Evolutionary conservation across 306 rosid species (phyloP).

Genomic region (Cyamopsis tetragonoloba): DNA sequence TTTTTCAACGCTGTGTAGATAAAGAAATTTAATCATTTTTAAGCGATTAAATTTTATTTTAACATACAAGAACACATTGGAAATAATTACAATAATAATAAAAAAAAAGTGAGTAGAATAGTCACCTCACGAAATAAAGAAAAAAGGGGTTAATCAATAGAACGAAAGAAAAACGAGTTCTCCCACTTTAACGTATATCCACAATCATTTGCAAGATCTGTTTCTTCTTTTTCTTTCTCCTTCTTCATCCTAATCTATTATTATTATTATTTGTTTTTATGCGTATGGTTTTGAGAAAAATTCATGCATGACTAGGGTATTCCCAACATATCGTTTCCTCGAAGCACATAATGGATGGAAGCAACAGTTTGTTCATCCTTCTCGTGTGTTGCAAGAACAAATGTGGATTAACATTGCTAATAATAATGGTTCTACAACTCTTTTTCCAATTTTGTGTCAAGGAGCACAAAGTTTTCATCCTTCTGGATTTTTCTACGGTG

Average conservation of each 20-base stretch:
- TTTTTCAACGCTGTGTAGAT: neutral
- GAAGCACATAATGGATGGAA: slow-evolving; percentile 22
- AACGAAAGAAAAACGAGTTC: slow-evolving; percentile 16
- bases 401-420: neutral
- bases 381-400: neutral
- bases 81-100: too few species aligned
- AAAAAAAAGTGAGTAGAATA: neutral
- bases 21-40: neutral
- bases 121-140: slow-evolving; percentile 29
- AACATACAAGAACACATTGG: neutral
- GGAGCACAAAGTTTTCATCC: neutral
- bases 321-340: slow-evolving; percentile 19
- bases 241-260: too few species aligned
- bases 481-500: slow-evolving; percentile 39
- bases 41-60: neutral
- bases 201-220: slow-evolving; percentile 12
- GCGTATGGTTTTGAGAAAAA: neutral
- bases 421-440: neutral
- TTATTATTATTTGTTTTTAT: neutral
- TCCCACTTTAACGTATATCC: slow-evolving; percentile 61
- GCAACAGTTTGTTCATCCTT: neutral
- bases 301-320: slow-evolving; percentile 54
- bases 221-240: neutral
- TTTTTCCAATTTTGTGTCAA: slow-evolving; percentile 7
- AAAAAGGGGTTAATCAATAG: slow-evolving; percentile 28